phyloP scores from a whole-genome alignment of 2,329 filamentous ascomycete species.

The Didymella keratinophila region DNA sequence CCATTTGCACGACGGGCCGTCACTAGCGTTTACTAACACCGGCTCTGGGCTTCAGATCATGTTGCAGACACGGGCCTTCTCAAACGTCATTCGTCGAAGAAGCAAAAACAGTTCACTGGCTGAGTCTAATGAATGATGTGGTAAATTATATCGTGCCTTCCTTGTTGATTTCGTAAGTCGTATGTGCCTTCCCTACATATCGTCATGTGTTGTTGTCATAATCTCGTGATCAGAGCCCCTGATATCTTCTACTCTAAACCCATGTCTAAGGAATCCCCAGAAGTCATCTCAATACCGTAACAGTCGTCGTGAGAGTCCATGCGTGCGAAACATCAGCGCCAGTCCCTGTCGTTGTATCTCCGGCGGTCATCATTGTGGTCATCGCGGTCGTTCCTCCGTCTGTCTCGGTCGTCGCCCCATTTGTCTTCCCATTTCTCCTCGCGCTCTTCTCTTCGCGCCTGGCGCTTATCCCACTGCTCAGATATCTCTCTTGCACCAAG shows the following conservation, averaged over 20 bases:
- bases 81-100: constrained; percentile 16
- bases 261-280: background rate
- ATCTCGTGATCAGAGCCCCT: constrained; percentile 9
- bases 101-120: constrained; percentile 5
- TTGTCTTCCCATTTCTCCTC: constrained; percentile 23
- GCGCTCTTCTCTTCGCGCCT: constrained; percentile 17
- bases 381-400: constrained; percentile 15
- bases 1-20: constrained; percentile 14
- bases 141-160: constrained; percentile 4
- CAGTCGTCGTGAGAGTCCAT: background rate
- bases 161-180: constrained; percentile 6
- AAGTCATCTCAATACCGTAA: background rate
- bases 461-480: constrained; percentile 33
- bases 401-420: constrained; percentile 14
- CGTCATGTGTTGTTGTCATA: background rate
- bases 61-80: constrained; percentile 14
- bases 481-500: constrained; percentile 41
- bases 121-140: background rate
- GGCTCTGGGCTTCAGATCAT: constrained; percentile 15
- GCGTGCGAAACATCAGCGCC: background rate
- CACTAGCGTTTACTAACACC: constrained; percentile 13
- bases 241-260: background rate
- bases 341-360: background rate
- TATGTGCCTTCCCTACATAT: background rate
- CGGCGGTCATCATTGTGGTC: constrained; percentile 2